These are phyloP conservation scores for Pleoardoris graminearum DNA, from an alignment of 2,329 filamentous ascomycete genomes.

Conservation along the genomic window DNA sequence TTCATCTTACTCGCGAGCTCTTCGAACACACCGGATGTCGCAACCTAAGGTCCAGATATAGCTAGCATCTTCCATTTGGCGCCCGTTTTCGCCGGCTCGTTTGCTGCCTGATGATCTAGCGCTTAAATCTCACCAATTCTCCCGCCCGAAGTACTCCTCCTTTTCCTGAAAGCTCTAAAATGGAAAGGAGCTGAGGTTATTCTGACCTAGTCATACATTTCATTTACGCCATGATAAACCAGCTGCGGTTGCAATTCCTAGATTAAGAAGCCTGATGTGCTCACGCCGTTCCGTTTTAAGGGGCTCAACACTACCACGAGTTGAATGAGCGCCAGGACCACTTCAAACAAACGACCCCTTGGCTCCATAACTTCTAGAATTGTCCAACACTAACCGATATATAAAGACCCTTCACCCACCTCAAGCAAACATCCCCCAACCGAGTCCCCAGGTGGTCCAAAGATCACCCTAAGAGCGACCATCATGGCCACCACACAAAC, in stretches of 20 bases:
- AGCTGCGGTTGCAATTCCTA: too few species aligned
- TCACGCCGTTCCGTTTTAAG: conserved; percentile 8
- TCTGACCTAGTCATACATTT: not conserved
- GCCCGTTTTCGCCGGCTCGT: not conserved
- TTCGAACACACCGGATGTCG: too few species aligned
- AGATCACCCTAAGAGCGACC: not conserved
- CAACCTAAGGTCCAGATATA: too few species aligned
- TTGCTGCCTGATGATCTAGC: not conserved
- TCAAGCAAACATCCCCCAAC: too few species aligned
- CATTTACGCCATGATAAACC: conserved; percentile 10
- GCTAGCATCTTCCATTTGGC: not conserved
- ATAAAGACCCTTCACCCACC: too few species aligned
- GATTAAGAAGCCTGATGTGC: conserved; percentile 13
- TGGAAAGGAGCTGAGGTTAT: not conserved
- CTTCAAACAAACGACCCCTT: not conserved
- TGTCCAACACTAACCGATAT: not conserved
- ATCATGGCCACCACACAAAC: conserved; percentile 16
- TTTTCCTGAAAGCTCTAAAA: not conserved
- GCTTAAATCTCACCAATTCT: not conserved
- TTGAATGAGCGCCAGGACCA: not conserved
- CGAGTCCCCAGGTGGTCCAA: too few species aligned
- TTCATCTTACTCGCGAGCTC: too few species aligned
- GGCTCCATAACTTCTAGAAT: not conserved
- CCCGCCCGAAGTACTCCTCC: not conserved
- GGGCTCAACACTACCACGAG: not conserved